Base-by-base conservation (phyloP, 495 filamentous ascomycete species). In the Lindgomyces ingoldianus region DNA sequence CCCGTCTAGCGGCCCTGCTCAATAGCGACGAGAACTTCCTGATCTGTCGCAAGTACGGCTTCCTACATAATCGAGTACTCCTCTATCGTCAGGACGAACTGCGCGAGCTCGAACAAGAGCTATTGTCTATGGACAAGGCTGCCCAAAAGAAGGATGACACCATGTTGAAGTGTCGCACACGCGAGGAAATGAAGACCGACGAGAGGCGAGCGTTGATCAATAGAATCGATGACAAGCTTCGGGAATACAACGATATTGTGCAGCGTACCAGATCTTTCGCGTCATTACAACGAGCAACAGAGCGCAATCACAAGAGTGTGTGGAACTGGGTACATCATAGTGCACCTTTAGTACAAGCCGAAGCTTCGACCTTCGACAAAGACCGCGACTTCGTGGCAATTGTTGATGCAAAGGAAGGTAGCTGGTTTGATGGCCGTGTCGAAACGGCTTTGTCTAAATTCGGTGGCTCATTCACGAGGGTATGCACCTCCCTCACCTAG, bases 311-410 rank as follows among this genome's bases (percentile, higher is more conserved):
- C 30, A 33, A 36, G n/a, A 74, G 72, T 22, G 66, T 78, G 9
- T 54, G 62, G 2, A 66, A 52, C 11, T 78, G 74, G 68, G 58
- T 78, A 47, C n/a, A 65, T 33, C 39, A 68, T 50, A 36, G 63
- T 29, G 61, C 62, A 42, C 65, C 77, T 16, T 46, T 70, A 52
- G 22, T 30, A 1, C 24, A 26, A 45, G 29, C 45, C 26, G 75
- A 76, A 29, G 62, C 62, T 14, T 33, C 36, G 0, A 74, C 74
- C 45, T 64, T 77, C 21, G 45, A 74, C 22, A 57, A 72, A 42
- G 55, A 71, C 44, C 70, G 76, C 21, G 77, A 79, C 49, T 71
- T 77, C 24, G 71, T 79, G 1, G 71, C 75, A 1, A 57, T 79
- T 2, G 61, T 72, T 30, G 74, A 75, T 4, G 70, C 69, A 18